Conservation (phyloP, 495 filamentous ascomycete species). For the Aspergillus affinis region DNA sequence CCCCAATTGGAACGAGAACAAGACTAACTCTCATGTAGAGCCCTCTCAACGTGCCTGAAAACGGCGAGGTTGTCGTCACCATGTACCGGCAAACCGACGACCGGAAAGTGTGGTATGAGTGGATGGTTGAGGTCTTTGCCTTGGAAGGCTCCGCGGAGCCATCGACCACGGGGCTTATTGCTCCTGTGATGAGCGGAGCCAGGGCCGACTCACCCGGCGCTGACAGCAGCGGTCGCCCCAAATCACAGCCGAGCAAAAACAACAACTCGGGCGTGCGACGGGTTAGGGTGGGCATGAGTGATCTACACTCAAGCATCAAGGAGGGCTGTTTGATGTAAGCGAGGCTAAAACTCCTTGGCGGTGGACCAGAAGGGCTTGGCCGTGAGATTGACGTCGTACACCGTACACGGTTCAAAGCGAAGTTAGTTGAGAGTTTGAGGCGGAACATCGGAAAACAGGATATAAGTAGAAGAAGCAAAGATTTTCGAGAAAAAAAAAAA, state of each 20-base stretch:
- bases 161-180: slow-evolving; percentile 18
- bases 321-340: slow-evolving; percentile 86
- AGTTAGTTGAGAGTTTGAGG: neutral
- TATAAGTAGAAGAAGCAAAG: neutral
- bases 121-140: slow-evolving; percentile 84
- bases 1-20: neutral
- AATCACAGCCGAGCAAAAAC: slow-evolving; percentile 9
- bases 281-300: slow-evolving; percentile 74
- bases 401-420: neutral
- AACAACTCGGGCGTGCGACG: slow-evolving; percentile 57
- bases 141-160: slow-evolving; percentile 31
- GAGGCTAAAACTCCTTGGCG: neutral
- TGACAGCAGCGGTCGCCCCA: slow-evolving; percentile 19
- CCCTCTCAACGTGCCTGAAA: slow-evolving; percentile 83
- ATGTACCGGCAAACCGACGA: slow-evolving; percentile 97
- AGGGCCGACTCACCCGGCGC: slow-evolving; percentile 31
- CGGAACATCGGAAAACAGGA: neutral
- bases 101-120: slow-evolving; percentile 98
- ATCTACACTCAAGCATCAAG: slow-evolving; percentile 85
- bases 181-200: slow-evolving; percentile 36
- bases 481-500: neutral
- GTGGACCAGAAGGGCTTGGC: neutral
- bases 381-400: neutral
- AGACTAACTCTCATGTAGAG: slow-evolving; percentile 51
- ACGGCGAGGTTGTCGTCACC: slow-evolving; percentile 79